These are phyloP conservation scores for Malus hybrid DNA, from an alignment of 331 rosid species.

Conservation along the genomic window DNA sequence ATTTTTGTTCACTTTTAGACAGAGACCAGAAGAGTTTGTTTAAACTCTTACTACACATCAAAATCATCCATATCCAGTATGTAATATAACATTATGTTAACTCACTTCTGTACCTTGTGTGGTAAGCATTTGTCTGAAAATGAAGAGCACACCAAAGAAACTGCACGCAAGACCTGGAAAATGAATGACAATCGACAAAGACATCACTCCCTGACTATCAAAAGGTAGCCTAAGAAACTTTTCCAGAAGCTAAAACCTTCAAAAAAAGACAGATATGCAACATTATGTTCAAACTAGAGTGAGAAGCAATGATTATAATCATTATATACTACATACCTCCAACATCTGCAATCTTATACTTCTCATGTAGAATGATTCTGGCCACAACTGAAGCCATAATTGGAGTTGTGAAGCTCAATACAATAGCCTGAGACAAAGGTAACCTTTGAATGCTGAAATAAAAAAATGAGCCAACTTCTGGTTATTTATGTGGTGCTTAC, in stretches of 20 bases:
- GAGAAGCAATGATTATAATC: background rate
- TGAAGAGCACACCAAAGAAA: constrained; percentile 73
- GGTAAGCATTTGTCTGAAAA: constrained; percentile 46
- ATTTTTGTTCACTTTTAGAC: background rate
- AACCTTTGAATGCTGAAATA: constrained; percentile 61
- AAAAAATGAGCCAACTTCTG: constrained; percentile 7
- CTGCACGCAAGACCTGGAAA: constrained; percentile 77
- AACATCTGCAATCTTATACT: constrained; percentile 53
- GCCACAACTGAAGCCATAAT: constrained; percentile 69
- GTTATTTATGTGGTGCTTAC: constrained; percentile 9
- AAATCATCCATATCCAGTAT: background rate
- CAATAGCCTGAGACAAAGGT: constrained; percentile 60
- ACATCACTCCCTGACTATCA: constrained; percentile 7
- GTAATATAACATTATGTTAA: constrained; percentile 1
- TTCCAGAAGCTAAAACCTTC: background rate
- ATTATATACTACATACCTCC: constrained; percentile 37
- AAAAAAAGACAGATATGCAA: background rate
- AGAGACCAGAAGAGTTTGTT: background rate
- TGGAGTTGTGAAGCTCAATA: constrained; percentile 60
- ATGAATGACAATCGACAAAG: constrained; percentile 12
- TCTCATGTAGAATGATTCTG: constrained; percentile 52
- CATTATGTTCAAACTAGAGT: background rate
- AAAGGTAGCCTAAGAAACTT: background rate
- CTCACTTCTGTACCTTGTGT: constrained; percentile 46
- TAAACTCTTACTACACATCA: background rate